Evolutionary conservation across 2,329 filamentous ascomycete genomes (phyloP), one percentile per base, ranked within the genome.

Genomic region (Diaporthe sp.): DNA sequence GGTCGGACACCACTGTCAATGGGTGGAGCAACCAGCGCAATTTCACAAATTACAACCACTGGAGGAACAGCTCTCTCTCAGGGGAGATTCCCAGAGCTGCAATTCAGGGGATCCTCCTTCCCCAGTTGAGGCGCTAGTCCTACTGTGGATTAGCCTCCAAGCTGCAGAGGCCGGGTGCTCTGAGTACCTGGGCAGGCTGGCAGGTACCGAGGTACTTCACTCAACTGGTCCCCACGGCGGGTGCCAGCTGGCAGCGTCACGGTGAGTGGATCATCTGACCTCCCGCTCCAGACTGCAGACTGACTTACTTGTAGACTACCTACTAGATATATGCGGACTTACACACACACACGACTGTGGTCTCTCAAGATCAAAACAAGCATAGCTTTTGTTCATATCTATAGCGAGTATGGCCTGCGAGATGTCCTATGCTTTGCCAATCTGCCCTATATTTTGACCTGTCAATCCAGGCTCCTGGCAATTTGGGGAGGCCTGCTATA

Each of bases 21-120:
- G 73, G 53, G 75, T 76, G 73, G 75, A 75, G 75, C 62, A 71
- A 49, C 61, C 72, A 70, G 75, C 57, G 73, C 68, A 76, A 76
- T 76, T 71, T 76, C 73, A 76, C 59, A 73, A 73, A 71, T 65
- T 71, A 71, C 49, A 7, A 51, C 55, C 44, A 59, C 58, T 73
- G 62, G 61, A 65, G 61, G 42, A 53, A 73, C 61, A 55, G 61
- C 76, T 79, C 68, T 55, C 58, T 49, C 61, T 55, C 67, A 55
- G 44, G 37, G 51, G 74, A 39, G 65, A 69, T 55, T 55, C 49
- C 65, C 65, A 69, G 65, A 69, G 65, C 65, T 69, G 65, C 65
- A 69, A 55, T 69, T 69, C 65, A 69, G 65, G 65, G 65, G 65
- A 55, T 69, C 49, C 46, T 69, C 49, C 59, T 53, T 55, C 58